Evolutionary conservation across 176 grass and related monocot genomes (phyloP).

Genomic region (Olyra latifolia): DNA sequence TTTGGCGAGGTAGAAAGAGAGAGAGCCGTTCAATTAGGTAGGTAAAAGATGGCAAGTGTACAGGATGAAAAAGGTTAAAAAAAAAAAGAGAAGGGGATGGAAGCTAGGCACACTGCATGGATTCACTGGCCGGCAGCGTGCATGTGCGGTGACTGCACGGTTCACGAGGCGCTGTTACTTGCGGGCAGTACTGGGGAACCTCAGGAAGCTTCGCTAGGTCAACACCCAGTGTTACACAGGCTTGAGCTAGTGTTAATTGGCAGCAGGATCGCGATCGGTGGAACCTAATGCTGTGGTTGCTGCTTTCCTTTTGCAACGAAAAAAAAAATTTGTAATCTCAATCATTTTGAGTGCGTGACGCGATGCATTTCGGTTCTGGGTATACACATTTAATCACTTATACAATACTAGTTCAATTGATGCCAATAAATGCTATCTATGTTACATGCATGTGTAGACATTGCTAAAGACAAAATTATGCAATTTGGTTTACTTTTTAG

Average conservation of each 20-base stretch:
- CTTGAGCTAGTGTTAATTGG: too few species aligned
- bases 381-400: too few species aligned
- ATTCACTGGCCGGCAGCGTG: constrained; percentile 55
- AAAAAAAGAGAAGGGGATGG: background rate
- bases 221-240: constrained; percentile 26
- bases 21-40: background rate
- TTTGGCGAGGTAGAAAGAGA: background rate
- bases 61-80: constrained; percentile 22
- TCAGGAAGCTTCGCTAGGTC: constrained; percentile 8
- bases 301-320: too few species aligned
- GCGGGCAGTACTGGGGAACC: constrained; percentile 11
- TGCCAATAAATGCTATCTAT: too few species aligned
- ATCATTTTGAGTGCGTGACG: too few species aligned
- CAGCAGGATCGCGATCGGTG: background rate
- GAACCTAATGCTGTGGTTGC: background rate
- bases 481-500: too few species aligned
- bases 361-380: too few species aligned
- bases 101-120: constrained; percentile 34
- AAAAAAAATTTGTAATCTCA: too few species aligned
- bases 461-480: too few species aligned
- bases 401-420: too few species aligned
- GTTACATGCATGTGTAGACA: too few species aligned
- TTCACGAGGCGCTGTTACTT: constrained; percentile 60
- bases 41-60: constrained; percentile 2
- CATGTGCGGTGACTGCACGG: constrained; percentile 68